Evolutionary conservation across 2,329 filamentous ascomycete species (phyloP).

Genomic region (Aspergillus tamarii): DNA sequence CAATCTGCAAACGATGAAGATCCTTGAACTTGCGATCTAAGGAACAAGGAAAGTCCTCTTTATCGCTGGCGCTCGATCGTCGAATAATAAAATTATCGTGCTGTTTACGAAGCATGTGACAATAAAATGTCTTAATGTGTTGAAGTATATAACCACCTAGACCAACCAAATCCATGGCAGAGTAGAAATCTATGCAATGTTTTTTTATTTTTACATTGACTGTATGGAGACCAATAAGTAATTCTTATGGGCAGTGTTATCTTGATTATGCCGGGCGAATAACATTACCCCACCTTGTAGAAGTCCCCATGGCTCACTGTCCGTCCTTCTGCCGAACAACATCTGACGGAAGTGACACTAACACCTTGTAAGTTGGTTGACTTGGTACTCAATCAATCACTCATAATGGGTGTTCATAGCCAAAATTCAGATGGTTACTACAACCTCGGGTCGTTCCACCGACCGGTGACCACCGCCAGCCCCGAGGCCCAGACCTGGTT

Average conservation of each 20-base stretch:
- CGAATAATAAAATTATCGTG: conserved; percentile 9
- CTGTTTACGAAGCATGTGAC: conserved; percentile 4
- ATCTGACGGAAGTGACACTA: background rate
- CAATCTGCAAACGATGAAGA: conserved; percentile 10
- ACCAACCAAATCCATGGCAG: conserved; percentile 11
- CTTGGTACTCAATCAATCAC: background rate
- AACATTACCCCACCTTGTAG: background rate
- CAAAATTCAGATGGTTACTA: conserved; percentile 26
- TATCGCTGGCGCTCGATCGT: background rate
- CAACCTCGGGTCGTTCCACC: conserved; percentile 40
- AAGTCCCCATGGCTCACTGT: background rate
- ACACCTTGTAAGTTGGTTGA: background rate
- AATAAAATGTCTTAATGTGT: conserved; percentile 2
- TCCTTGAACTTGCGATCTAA: background rate
- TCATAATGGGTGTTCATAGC: conserved; percentile 1
- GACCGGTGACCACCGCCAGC: conserved; percentile 31
- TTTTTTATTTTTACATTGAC: background rate
- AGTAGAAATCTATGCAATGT: background rate
- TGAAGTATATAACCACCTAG: conserved; percentile 9
- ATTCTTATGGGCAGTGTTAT: background rate
- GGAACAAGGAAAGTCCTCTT: background rate
- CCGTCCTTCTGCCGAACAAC: background rate
- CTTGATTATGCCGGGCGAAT: background rate
- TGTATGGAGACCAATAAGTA: background rate
- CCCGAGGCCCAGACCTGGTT: conserved; percentile 38